Evolutionary conservation across 2,329 filamentous ascomycete species (phyloP), one percentile per base, ranked within the genome.

Genomic region (Colletotrichum eremochloae): DNA sequence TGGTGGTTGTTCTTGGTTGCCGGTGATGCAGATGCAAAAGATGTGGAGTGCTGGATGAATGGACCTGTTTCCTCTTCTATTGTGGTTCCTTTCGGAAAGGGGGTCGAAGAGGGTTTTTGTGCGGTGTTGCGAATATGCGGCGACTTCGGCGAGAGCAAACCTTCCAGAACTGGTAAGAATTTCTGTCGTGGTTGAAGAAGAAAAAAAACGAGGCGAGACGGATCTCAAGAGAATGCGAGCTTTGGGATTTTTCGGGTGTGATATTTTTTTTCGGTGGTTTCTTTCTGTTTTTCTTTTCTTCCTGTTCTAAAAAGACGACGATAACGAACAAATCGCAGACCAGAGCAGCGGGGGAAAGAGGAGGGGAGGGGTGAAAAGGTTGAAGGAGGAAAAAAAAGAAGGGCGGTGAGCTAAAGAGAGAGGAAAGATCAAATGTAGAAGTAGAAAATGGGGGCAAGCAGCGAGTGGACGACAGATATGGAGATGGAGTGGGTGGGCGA

Each of bases 311-410:
- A 53, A 56, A 55, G 76, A 77, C 67, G 74, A 77, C 75, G 76
- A 75, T 76, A 74, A 79, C 78, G 78, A 79, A 74, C 72, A 74
- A 72, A 68, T 74, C 72, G 72, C 72, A 74, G 62, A 75, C 72
- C 74, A 74, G 73, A 73, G 71, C 71, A 63, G 73, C 71, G 71
- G 73, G 76, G 76, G 76, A 77, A 78, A 69, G 58, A 61, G 56
- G n/a, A 64, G 58, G 57, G 64, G 71, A 74, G 66, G 74, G 75
- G 67, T 67, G 71, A 76, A 78, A 78, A 76, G 57, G 61, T 74
- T 74, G 71, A 61, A 79, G 77, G 77, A 77, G 75, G 76, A 76
- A 77, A 76, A 77, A 78, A 78, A 78, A 76, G 79, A 78, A 78
- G 76, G 71, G 71, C 71, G 71, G 76, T 77, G 77, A 78, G 76